A percentile compares a stretch with the other conserved stretches of the same genome.
phyloP scores from a whole-genome alignment of 2,329 filamentous ascomycete species.

The Penicillium concentricum region DNA sequence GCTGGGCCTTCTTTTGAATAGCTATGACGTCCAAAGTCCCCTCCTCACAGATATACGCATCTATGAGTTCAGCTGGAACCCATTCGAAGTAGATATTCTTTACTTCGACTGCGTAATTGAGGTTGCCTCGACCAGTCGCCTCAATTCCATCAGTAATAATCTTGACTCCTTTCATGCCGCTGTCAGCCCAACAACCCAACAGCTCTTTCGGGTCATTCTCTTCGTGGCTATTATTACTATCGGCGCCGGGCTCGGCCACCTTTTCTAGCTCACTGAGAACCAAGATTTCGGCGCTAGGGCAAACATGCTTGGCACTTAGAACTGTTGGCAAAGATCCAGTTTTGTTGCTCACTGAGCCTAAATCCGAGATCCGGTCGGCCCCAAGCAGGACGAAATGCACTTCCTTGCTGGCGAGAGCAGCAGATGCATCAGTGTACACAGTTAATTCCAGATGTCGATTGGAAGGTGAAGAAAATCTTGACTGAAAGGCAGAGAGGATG shows the following conservation, averaged over 20 bases:
- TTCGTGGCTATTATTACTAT: constrained; percentile 52
- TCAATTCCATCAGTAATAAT: constrained; percentile 19
- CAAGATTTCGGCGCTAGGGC: constrained; percentile 50
- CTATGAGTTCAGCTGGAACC: constrained; percentile 53
- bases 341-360: constrained; percentile 66
- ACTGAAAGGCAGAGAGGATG: constrained; percentile 23
- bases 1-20: constrained; percentile 25
- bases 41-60: constrained; percentile 57
- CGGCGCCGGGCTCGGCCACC: constrained; percentile 50
- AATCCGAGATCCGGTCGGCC: constrained; percentile 60
- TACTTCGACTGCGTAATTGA: constrained; percentile 31
- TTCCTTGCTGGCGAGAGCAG: constrained; percentile 52
- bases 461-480: constrained; percentile 17
- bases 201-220: constrained; percentile 58
- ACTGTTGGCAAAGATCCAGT: constrained; percentile 61
- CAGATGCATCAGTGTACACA: constrained; percentile 61
- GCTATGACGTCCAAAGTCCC: constrained; percentile 38
- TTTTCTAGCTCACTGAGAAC: constrained; percentile 63
- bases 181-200: constrained; percentile 45
- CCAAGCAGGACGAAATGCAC: constrained; percentile 62
- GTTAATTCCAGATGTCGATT: constrained; percentile 42
- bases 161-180: constrained; percentile 24
- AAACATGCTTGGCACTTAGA: constrained; percentile 54
- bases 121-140: constrained; percentile 7
- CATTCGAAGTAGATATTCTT: constrained; percentile 61